These are phyloP conservation scores for Sclerotiophoma versabilis DNA, from an alignment of 2,329 filamentous ascomycete genomes.

Conservation along the genomic window DNA sequence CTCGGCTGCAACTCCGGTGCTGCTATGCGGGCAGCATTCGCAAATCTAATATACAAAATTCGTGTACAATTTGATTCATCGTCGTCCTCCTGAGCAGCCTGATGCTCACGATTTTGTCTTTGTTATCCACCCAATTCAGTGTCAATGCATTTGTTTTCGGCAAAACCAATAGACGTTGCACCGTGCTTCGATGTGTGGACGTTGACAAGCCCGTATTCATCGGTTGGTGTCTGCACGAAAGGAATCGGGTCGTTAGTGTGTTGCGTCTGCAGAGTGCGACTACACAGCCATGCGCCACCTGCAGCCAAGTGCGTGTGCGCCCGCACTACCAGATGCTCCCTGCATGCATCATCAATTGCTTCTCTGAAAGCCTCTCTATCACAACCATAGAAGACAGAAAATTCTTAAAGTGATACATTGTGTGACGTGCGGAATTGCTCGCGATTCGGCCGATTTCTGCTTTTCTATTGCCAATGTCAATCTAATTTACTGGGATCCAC, in stretches of 20 bases:
- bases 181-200: neutral
- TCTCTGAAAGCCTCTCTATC: neutral
- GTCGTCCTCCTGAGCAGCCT: neutral
- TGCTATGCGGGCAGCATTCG: neutral
- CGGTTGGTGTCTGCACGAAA: constrained; percentile 9
- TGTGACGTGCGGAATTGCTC: constrained; percentile 14
- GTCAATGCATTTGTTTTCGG: neutral
- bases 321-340: constrained; percentile 3
- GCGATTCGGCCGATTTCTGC: constrained; percentile 3
- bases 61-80: neutral
- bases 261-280: neutral
- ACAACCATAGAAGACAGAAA: neutral
- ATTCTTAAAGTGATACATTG: neutral
- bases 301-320: neutral
- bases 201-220: constrained; percentile 6
- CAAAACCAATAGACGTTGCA: neutral
- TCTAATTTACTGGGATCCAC: constrained; percentile 15
- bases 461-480: constrained; percentile 14
- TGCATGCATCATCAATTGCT: neutral
- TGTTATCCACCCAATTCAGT: neutral
- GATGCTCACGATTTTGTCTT: neutral
- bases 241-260: constrained; percentile 7
- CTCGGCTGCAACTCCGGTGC: constrained; percentile 12
- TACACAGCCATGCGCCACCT: neutral
- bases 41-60: constrained; percentile 5